Evolutionary conservation across 306 rosid species (phyloP), one percentile per base, ranked within the genome.

Genomic region (Morella rubra): DNA sequence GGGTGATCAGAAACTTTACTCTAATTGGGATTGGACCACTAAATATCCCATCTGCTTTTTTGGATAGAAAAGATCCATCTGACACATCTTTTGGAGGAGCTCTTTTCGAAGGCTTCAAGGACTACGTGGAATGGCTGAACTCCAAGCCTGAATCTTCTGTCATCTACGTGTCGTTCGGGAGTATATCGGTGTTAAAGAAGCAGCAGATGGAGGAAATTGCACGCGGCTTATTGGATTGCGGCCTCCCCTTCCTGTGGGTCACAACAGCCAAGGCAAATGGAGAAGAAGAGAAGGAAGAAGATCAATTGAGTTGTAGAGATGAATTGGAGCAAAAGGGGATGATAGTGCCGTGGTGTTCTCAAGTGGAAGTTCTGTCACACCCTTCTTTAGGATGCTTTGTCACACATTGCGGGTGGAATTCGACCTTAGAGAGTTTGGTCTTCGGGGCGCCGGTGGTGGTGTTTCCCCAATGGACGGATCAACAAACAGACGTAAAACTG

Each of bases 141-240:
- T 74, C 91, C 0, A 82, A 89, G 71, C 71, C 89, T 0, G 61
- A 79, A 61, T 40, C 11, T 0, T 87, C 86, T 0, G 93, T 90
- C 1, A 76, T 93, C 52, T 90, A 89, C 67, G 84, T 87, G 3
- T 89, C 97, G 3, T 90, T 84, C 27, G 97, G 97, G n/a, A 83
- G 85, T 32, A 14, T 87, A 1, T 53, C 81, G 14, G 74, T 55
- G 76, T 72, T 87, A 46, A 7, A 73, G 0, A 82, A 69, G 72
- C 60, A 9, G 44, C 94, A 93, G 27, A 82, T 80, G 84, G 93
- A 89, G 77, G 98, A 91, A 71, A 41, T 93, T 0, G 89, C 86
- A 0, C 72, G 82, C 44, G 94, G 78, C 1, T 81, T 93, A 66
- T 49, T 93, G 7, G 90, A 82, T 44, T 80, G 45, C 10, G 81